A percentile compares a stretch with the other conserved stretches of the same genome.
Evolutionary conservation across 2,329 filamentous ascomycete species (phyloP).

Genomic region (Drechslera avenae): DNA sequence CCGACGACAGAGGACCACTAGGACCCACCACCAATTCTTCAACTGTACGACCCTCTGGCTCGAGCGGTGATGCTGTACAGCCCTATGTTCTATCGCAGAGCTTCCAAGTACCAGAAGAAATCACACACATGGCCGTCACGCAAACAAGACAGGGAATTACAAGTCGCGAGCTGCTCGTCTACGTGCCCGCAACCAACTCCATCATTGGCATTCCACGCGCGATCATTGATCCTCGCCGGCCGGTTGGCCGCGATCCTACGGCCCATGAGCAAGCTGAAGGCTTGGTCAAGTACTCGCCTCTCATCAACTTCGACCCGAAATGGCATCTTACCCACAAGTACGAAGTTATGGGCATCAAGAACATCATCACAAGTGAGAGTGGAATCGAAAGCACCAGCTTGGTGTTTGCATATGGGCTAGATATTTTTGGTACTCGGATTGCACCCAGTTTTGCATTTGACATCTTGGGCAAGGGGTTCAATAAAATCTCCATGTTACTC

Average conservation of each 20-base stretch:
- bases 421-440: slow-evolving; percentile 85
- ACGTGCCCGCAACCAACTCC: slow-evolving; percentile 72
- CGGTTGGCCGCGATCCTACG: slow-evolving; percentile 82
- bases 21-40: slow-evolving; percentile 75
- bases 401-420: slow-evolving; percentile 84
- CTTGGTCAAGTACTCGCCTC: slow-evolving; percentile 73
- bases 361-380: slow-evolving; percentile 76
- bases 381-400: slow-evolving; percentile 90
- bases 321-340: slow-evolving; percentile 80
- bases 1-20: slow-evolving; percentile 84
- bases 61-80: slow-evolving; percentile 61
- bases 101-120: slow-evolving; percentile 78
- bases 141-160: slow-evolving; percentile 93
- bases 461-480: slow-evolving; percentile 90
- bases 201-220: slow-evolving; percentile 80
- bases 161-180: slow-evolving; percentile 78
- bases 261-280: slow-evolving; percentile 82
- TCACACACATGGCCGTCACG: slow-evolving; percentile 80
- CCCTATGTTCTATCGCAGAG: slow-evolving; percentile 81
- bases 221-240: slow-evolving; percentile 82
- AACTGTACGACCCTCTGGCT: slow-evolving; percentile 69
- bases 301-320: slow-evolving; percentile 82
- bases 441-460: slow-evolving; percentile 92
- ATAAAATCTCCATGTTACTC: slow-evolving; percentile 80
- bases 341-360: slow-evolving; percentile 75